Conservation (phyloP, 345 rosid genomes). For the Syzygium jambos region DNA sequence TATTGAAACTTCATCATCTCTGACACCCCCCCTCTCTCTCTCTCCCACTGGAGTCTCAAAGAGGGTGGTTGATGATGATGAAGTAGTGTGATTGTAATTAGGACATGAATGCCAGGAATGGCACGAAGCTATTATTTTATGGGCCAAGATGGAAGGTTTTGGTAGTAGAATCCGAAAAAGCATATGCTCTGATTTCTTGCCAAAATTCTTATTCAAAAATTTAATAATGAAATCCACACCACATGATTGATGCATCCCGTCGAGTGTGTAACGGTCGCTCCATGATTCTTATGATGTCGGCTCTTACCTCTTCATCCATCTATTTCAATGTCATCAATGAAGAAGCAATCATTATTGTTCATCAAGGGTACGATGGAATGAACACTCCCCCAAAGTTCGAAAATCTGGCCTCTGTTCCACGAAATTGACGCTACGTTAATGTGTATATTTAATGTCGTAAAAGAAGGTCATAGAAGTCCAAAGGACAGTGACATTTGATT, state of each 20-base stretch:
- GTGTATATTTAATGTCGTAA: not conserved
- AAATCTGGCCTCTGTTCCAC: not conserved
- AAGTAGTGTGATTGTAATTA: conserved; percentile 3
- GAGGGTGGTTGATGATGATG: not conserved
- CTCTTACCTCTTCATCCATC: not conserved
- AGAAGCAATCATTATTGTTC: not conserved
- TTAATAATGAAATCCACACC: not conserved
- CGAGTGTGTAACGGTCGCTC: not conserved
- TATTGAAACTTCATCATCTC: conserved; percentile 15
- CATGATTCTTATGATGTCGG: not conserved
- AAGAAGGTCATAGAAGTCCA: not conserved
- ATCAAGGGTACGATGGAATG: not conserved
- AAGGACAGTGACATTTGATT: not conserved
- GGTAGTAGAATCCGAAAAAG: not conserved
- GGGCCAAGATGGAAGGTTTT: conserved; percentile 1
- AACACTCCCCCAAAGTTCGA: not conserved
- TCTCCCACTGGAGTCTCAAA: not conserved
- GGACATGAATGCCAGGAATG: not conserved
- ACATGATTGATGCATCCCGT: not conserved
- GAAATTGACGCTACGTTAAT: not conserved
- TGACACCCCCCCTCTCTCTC: not conserved
- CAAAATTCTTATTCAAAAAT: not conserved
- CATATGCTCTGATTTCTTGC: conserved; percentile 5
- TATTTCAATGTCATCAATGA: not conserved
- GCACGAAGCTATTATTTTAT: not conserved